These are phyloP conservation scores for Mortierella sp. DNA, from an alignment of 371 early-diverging fungal genomes.

Conservation along the genomic window DNA sequence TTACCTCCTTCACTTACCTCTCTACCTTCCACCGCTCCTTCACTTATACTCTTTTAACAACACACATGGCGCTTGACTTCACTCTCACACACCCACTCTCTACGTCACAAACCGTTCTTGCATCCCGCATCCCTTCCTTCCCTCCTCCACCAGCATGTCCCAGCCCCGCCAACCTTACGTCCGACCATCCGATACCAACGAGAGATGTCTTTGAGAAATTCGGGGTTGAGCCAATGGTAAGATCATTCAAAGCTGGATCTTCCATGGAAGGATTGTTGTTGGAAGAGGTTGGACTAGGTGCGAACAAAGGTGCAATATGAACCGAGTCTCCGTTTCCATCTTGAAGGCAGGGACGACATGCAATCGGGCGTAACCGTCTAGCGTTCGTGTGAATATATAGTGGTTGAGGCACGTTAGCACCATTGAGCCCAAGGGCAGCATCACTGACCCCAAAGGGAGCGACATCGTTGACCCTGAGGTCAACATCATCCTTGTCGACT, in stretches of 20 bases:
- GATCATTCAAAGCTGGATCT: not conserved
- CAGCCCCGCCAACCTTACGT: no score
- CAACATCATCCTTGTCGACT: no score
- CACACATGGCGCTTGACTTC: not conserved
- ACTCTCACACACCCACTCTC: not conserved
- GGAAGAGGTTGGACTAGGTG: not conserved
- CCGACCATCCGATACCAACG: no score
- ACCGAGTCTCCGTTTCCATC: not conserved
- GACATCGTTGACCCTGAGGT: no score
- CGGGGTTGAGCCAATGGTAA: not conserved
- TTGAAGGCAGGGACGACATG: not conserved
- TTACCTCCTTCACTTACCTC: no score
- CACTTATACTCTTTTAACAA: no score
- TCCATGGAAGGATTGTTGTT: not conserved
- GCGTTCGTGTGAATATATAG: not conserved
- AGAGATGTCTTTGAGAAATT: no score
- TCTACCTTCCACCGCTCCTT: not conserved
- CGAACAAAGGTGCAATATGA: not conserved
- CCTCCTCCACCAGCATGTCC: not conserved
- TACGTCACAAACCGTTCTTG: not conserved
- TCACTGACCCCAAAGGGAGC: no score
- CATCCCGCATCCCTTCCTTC: not conserved
- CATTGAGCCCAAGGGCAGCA: no score
- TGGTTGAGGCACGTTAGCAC: not conserved
- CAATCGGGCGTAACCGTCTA: not conserved